Base-by-base conservation (phyloP, 1,284 basidiomycete species). In the Fomitiporia mediterranea region DNA sequence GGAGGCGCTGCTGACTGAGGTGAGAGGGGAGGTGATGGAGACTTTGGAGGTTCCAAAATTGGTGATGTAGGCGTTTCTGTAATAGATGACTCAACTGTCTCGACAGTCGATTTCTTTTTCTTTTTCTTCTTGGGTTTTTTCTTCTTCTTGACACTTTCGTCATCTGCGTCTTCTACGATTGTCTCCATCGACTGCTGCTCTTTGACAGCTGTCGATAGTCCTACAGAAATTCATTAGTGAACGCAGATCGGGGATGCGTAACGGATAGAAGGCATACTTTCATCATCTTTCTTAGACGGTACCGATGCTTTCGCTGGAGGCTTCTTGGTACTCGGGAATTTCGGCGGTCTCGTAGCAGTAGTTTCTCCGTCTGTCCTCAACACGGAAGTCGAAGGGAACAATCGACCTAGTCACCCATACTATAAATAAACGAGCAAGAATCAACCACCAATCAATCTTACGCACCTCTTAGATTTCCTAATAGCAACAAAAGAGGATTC, bases 401-500 rank as follows among this genome's bases (percentile, higher is more conserved):
- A 77, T 25, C 88, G 84, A 5, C 87, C 87, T 90, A 49, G 19
- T 21, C 9, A 44, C 47, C 28, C 30, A 48, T 37, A 37, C 59
- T 25, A 64, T 47, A 27, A 63, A 42, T 35, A 25, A n/a, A n/a
- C n/a, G n/a, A n/a, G n/a, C n/a, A n/a, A n/a, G n/a, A n/a, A n/a
- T n/a, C n/a, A n/a, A 55, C 8, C 38, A 32, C 25, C 34, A 35
- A 38, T 8, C 13, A 23, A 19, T 2, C 23, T 39, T 64, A n/a
- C 68, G 38, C 62, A 83, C 87, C 89, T 79, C 83, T 76, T 54
- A 91, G 66, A 13, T 83, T 83, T 19, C 82, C 82, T 59, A 91
- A 70, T 34, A 89, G 66, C 67, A 83, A 88, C 64, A 89, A 67
- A 67, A 91, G 88, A 0, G 87, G 84, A 63, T 90, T 91, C 13